phyloP scores from a whole-genome alignment of 371 early-diverging fungal genomes.

The Gilbertella persicaria region DNA sequence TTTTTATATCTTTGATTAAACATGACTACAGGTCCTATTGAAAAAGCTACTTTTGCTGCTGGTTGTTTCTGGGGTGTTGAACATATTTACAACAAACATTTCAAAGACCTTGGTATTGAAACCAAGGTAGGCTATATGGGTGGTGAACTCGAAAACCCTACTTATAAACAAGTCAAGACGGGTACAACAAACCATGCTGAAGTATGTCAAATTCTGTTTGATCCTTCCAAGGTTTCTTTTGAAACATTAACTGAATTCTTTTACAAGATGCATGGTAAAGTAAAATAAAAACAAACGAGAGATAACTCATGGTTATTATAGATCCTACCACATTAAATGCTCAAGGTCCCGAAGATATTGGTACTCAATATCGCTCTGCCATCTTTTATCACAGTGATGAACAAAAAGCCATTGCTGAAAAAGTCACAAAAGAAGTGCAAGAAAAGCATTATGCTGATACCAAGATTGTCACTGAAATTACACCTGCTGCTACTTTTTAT shows the following conservation, averaged over 20 bases:
- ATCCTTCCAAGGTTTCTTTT: slow-evolving; percentile 68
- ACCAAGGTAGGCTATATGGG: slow-evolving; percentile 84
- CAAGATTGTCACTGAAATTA: slow-evolving; percentile 70
- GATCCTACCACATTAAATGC: slow-evolving; percentile 58
- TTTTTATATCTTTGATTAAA: neutral
- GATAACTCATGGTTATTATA: neutral
- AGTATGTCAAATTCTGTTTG: slow-evolving; percentile 74
- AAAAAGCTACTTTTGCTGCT: slow-evolving; percentile 46
- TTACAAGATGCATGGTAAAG: slow-evolving; percentile 77
- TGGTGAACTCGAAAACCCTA: slow-evolving; percentile 56
- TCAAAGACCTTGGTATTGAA: slow-evolving; percentile 48
- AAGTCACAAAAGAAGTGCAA: slow-evolving; percentile 62
- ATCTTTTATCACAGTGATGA: slow-evolving; percentile 79
- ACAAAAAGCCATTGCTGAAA: slow-evolving; percentile 78
- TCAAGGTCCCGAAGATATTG: slow-evolving; percentile 34
- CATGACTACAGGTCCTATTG: slow-evolving; percentile 9
- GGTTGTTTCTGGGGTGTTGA: slow-evolving; percentile 75
- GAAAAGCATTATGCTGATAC: slow-evolving; percentile 57
- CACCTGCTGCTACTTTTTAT: slow-evolving; percentile 68
- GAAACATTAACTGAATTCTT: slow-evolving; percentile 74
- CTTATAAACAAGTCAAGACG: slow-evolving; percentile 67
- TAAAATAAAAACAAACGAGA: neutral
- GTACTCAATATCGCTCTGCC: slow-evolving; percentile 69
- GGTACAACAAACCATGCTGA: slow-evolving; percentile 83
- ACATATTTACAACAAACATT: slow-evolving; percentile 67